Evolutionary conservation across 108 stramenopile genomes (phyloP).

Genomic region (Nitzschia inconspicua): DNA sequence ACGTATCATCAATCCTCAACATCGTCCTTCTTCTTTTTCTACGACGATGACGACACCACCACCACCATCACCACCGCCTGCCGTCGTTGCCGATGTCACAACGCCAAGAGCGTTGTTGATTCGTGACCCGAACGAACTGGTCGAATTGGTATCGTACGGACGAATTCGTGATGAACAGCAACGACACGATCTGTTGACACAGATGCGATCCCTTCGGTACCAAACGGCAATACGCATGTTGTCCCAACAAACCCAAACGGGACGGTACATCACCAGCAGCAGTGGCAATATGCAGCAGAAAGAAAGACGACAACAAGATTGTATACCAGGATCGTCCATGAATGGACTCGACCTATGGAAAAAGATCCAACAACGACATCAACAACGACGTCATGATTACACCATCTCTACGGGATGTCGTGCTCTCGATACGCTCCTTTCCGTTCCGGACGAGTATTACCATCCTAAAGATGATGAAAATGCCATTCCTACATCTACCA

Average conservation of each 20-base stretch:
- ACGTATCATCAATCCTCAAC: background rate
- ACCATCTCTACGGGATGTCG: constrained; percentile 16
- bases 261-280: background rate
- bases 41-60: background rate
- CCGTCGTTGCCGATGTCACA: background rate
- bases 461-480: background rate
- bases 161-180: background rate
- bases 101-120: constrained; percentile 6
- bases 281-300: background rate
- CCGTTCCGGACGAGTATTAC: constrained; percentile 13
- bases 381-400: background rate
- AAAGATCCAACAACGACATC: background rate
- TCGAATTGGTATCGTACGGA: constrained; percentile 4
- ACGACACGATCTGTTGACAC: background rate
- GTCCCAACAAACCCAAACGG: constrained; percentile 6
- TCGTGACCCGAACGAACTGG: constrained; percentile 7
- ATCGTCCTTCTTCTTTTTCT: no score
- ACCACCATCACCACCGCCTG: no score
- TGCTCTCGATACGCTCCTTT: constrained; percentile 12
- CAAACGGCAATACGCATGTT: background rate
- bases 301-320: background rate
- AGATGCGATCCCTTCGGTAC: background rate
- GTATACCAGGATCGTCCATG: constrained; percentile 1
- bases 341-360: background rate
- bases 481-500: no score